Percentiles rank a stretch among this genome's conserved stretches.
Conservation (phyloP, 2,329 filamentous ascomycete genomes). For the Venturia nashicola region DNA sequence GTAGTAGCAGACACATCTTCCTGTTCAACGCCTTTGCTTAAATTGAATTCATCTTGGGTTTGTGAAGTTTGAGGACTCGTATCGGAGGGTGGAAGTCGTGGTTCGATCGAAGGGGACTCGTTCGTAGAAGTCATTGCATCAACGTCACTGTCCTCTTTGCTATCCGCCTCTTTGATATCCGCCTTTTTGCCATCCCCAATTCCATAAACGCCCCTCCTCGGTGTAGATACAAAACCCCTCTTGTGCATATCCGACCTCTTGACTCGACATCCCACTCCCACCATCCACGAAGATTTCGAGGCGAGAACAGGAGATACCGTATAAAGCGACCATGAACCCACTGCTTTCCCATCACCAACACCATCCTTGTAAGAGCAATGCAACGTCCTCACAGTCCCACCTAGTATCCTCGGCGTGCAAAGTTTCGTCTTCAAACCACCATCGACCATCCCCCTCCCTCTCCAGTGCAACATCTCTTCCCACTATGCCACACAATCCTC, state of each 20-base stretch:
- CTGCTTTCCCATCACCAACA: too few relatives aligned
- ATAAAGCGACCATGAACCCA: not conserved
- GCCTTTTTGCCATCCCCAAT: not conserved
- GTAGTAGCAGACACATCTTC: too few relatives aligned
- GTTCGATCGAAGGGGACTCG: not conserved
- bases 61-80: not conserved
- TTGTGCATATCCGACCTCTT: too few relatives aligned
- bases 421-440: too few relatives aligned
- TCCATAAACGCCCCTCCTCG: not conserved
- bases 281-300: not conserved
- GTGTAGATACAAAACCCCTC: too few relatives aligned
- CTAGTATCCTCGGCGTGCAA: not conserved
- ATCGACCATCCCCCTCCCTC: not conserved
- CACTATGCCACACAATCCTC: not conserved
- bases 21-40: too few relatives aligned
- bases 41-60: too few relatives aligned
- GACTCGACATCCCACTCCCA: not conserved
- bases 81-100: not conserved
- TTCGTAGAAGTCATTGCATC: not conserved
- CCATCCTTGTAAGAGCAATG: too few relatives aligned
- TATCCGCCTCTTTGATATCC: too few relatives aligned
- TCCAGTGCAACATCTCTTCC: constrained; percentile 2
- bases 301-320: not conserved
- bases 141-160: not conserved
- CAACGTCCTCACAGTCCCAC: not conserved